Percentiles rank a stretch among this genome's conserved stretches.
Evolutionary conservation across 1,284 basidiomycete genomes (phyloP).

Genomic region (Trametes pubescens): DNA sequence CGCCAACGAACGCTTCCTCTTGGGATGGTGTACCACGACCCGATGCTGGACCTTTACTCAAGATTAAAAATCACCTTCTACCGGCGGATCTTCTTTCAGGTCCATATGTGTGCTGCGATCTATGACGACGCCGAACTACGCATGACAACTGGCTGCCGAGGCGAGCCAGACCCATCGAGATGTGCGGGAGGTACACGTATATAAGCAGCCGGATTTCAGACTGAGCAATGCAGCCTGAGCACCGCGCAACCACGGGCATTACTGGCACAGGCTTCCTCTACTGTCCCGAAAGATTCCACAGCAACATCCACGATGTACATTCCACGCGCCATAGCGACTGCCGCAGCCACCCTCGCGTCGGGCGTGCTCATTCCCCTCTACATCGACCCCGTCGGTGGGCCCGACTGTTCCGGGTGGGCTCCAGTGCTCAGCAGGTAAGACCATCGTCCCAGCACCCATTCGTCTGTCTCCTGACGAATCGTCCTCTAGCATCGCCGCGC

Average conservation of each 20-base stretch:
- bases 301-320: conserved; percentile 4
- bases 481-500: conserved; percentile 12
- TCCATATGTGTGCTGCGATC: background rate
- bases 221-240: background rate
- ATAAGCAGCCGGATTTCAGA: background rate
- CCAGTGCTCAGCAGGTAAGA: conserved; percentile 29
- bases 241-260: background rate
- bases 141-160: background rate
- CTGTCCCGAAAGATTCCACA: background rate
- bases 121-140: background rate
- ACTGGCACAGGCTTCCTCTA: background rate
- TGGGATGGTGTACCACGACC: background rate
- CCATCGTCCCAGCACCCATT: background rate
- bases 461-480: background rate
- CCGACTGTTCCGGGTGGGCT: conserved; percentile 29
- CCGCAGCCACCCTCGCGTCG: conserved; percentile 26
- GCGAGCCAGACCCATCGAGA: background rate
- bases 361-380: conserved; percentile 35
- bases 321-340: conserved; percentile 10
- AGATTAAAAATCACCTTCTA: too few relatives aligned
- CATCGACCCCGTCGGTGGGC: conserved; percentile 27
- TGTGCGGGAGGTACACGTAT: background rate
- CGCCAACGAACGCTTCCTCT: background rate
- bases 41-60: background rate
- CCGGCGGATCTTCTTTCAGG: too few relatives aligned